A percentile compares a stretch with the other conserved stretches of the same genome.
Conservation (phyloP, 805 yeast genomes). For the Nakazawaea siamensis region DNA sequence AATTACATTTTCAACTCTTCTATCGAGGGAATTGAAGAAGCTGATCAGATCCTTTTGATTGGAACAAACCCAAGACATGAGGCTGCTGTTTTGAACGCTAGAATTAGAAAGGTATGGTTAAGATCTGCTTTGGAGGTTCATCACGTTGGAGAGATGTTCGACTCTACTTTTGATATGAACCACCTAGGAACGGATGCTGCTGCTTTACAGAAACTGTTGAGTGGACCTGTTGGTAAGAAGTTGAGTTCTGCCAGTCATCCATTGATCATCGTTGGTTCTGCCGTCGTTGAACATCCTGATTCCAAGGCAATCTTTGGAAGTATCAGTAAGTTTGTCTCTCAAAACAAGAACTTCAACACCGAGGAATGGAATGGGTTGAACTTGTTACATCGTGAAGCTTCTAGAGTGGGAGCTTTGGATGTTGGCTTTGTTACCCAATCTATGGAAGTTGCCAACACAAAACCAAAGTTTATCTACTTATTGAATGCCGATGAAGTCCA, state of each 20-base stretch:
- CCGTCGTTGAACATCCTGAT: slow-evolving; percentile 61
- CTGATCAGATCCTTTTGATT: slow-evolving; percentile 71
- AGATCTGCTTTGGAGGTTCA: slow-evolving; percentile 58
- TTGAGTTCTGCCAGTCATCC: slow-evolving; percentile 64
- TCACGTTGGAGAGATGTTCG: slow-evolving; percentile 69
- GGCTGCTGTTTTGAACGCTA: slow-evolving; percentile 80
- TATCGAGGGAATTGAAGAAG: slow-evolving; percentile 71
- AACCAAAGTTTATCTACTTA: slow-evolving; percentile 70
- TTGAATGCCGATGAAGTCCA: slow-evolving; percentile 79
- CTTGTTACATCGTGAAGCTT: slow-evolving; percentile 75
- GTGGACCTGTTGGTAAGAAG: slow-evolving; percentile 56
- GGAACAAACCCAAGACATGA: slow-evolving; percentile 89
- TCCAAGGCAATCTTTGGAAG: slow-evolving; percentile 50
- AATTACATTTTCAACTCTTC: slow-evolving; percentile 76
- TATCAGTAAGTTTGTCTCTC: slow-evolving; percentile 52
- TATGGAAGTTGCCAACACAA: slow-evolving; percentile 35
- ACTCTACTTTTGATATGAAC: slow-evolving; percentile 61
- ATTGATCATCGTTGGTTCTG: slow-evolving; percentile 74
- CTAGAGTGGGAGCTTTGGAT: slow-evolving; percentile 83
- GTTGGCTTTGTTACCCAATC: slow-evolving; percentile 58
- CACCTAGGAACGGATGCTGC: slow-evolving; percentile 55
- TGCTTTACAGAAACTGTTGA: slow-evolving; percentile 56
- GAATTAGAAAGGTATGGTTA: slow-evolving; percentile 78
- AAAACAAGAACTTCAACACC: slow-evolving; percentile 51
- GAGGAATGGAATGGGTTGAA: slow-evolving; percentile 78